These are phyloP conservation scores for Ambrosia artemisiifolia DNA, from an alignment of 129 eudicot species.

Conservation along the genomic window DNA sequence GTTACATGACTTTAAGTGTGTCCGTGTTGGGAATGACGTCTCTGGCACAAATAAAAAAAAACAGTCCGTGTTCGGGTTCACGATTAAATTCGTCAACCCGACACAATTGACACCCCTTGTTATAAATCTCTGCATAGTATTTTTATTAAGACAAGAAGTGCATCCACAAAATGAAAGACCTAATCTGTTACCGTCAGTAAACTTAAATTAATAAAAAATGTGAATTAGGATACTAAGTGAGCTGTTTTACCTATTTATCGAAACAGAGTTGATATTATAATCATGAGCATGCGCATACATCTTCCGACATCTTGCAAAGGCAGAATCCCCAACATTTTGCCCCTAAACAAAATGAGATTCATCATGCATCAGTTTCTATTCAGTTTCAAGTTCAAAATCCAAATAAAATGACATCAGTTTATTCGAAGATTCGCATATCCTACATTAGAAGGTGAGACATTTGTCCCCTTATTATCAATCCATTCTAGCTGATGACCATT, in stretches of 20 bases:
- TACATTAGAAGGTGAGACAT: constrained; percentile 23
- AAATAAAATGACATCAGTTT: constrained; percentile 10
- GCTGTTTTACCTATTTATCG: constrained; percentile 64
- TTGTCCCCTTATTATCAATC: constrained; percentile 35
- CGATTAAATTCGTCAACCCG: no score
- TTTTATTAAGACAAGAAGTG: no score
- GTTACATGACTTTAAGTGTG: no score
- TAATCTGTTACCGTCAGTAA: no score
- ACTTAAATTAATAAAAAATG: no score
- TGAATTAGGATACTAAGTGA: no score
- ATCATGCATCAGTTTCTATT: constrained; percentile 1
- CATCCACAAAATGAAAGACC: no score
- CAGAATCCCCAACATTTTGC: constrained; percentile 36
- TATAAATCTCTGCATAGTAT: no score
- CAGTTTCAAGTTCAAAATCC: neutral
- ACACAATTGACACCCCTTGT: no score
- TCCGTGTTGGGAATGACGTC: no score
- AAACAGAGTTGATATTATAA: constrained; percentile 71
- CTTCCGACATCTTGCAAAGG: constrained; percentile 70
- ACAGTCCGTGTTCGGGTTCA: no score
- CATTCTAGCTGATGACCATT: constrained; percentile 52
- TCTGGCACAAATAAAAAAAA: no score
- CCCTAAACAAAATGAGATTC: constrained; percentile 37
- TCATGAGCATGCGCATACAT: constrained; percentile 91
- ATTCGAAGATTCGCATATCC: constrained; percentile 37